These are phyloP conservation scores for Xylariales sp. DNA, from an alignment of 2,329 filamentous ascomycete genomes.

Conservation along the genomic window DNA sequence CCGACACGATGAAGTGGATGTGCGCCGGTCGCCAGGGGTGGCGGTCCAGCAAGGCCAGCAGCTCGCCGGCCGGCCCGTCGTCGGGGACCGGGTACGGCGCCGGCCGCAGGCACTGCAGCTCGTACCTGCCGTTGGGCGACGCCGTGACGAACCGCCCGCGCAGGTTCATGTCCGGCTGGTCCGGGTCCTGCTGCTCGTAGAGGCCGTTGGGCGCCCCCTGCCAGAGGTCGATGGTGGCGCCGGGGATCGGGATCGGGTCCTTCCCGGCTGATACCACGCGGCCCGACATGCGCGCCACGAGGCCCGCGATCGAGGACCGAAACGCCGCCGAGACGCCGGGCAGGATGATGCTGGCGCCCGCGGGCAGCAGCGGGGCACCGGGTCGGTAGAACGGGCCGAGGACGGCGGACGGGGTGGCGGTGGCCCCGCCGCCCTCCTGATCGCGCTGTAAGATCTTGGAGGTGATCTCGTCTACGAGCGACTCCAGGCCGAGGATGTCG, in stretches of 20 bases:
- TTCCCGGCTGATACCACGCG: constrained; percentile 53
- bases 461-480: constrained; percentile 77
- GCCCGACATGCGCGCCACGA: constrained; percentile 58
- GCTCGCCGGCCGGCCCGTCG: constrained; percentile 48
- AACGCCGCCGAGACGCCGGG: constrained; percentile 34
- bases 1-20: constrained; percentile 51
- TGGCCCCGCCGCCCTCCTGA: too few relatives aligned
- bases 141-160: constrained; percentile 69
- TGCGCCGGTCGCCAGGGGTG: constrained; percentile 55
- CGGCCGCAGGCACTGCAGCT: constrained; percentile 56
- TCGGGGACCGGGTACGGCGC: constrained; percentile 48
- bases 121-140: constrained; percentile 58
- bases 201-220: constrained; percentile 69
- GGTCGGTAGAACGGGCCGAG: constrained; percentile 81
- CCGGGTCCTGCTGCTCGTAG: constrained; percentile 70
- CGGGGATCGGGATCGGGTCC: constrained; percentile 58
- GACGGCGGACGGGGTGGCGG: constrained; percentile 70
- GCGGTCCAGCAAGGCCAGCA: constrained; percentile 50
- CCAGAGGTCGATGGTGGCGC: constrained; percentile 72
- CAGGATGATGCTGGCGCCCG: constrained; percentile 63
- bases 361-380: constrained; percentile 65
- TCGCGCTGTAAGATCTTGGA: constrained; percentile 45
- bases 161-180: constrained; percentile 69
- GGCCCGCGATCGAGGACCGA: constrained; percentile 50
- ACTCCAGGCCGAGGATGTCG: constrained; percentile 70